Evolutionary conservation across 805 yeast genomes (phyloP).

Genomic region (Saccharomycopsis capsularis): DNA sequence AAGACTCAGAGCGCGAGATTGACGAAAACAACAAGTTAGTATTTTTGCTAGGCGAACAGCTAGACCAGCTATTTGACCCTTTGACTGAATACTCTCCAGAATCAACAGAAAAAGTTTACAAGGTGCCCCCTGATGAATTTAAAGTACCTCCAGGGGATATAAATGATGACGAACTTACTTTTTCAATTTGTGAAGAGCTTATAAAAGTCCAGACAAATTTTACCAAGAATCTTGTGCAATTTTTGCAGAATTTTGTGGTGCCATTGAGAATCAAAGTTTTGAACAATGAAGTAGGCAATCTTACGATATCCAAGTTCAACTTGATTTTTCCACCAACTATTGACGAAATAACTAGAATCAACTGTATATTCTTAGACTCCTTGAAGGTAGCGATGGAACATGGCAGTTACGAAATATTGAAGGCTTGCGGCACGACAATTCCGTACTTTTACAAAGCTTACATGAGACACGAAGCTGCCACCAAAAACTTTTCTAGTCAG

Average conservation of each 20-base stretch:
- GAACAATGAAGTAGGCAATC: constrained; percentile 41
- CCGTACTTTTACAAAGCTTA: constrained; percentile 92
- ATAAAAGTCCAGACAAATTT: constrained; percentile 65
- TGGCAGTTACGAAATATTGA: constrained; percentile 71
- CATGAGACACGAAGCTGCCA: constrained; percentile 90
- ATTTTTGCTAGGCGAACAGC: constrained; percentile 70
- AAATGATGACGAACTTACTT: constrained; percentile 35
- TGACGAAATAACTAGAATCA: constrained; percentile 86
- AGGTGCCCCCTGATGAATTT: constrained; percentile 40
- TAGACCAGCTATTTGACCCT: constrained; percentile 86
- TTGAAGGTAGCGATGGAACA: constrained; percentile 55
- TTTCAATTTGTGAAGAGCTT: constrained; percentile 58
- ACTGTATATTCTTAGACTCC: constrained; percentile 76
- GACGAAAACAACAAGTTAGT: constrained; percentile 74
- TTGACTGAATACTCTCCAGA: constrained; percentile 89
- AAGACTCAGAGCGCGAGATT: constrained; percentile 40
- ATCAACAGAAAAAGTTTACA: constrained; percentile 63
- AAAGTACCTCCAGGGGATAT: constrained; percentile 21
- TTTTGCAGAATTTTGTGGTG: constrained; percentile 70
- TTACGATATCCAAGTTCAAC: constrained; percentile 63
- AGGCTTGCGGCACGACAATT: constrained; percentile 72
- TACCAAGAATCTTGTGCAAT: constrained; percentile 63
- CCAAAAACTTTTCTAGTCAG: constrained; percentile 50
- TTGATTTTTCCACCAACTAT: constrained; percentile 89
- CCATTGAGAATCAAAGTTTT: constrained; percentile 70